These are phyloP conservation scores for Scheffersomyces stipitis DNA, from an alignment of 805 yeast species.

Conservation along the genomic window DNA sequence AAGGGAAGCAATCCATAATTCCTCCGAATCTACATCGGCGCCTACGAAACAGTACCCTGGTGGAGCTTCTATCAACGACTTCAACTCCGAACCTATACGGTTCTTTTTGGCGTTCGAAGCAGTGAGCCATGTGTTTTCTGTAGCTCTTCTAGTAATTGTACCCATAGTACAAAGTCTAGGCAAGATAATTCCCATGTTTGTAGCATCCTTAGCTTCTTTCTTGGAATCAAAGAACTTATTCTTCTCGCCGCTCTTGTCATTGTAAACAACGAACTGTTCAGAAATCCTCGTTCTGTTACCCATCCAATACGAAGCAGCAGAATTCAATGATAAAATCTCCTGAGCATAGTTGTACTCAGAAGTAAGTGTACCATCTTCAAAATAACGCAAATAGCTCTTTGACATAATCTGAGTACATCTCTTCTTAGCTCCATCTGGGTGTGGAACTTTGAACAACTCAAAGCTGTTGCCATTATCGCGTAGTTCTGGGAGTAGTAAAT, in stretches of 20 bases:
- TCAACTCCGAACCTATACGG: constrained; percentile 90
- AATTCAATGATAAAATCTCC: constrained; percentile 75
- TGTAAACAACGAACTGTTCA: constrained; percentile 80
- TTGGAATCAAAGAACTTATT: constrained; percentile 26
- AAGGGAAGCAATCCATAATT: constrained; percentile 94
- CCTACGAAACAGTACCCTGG: constrained; percentile 90
- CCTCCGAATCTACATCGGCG: constrained; percentile 98
- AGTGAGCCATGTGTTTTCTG: constrained; percentile 96
- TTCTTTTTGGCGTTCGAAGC: constrained; percentile 89
- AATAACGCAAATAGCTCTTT: constrained; percentile 67
- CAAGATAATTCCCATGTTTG: constrained; percentile 66
- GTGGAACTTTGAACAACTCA: constrained; percentile 74
- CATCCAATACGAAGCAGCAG: constrained; percentile 88
- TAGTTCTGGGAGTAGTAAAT: constrained; percentile 20
- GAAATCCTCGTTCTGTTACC: constrained; percentile 82
- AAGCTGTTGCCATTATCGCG: constrained; percentile 20
- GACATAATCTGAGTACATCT: constrained; percentile 78
- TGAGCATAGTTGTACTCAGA: constrained; percentile 73
- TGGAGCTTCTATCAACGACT: constrained; percentile 85
- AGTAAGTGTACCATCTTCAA: constrained; percentile 70
- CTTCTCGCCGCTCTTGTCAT: constrained; percentile 22
- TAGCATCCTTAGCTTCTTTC: constrained; percentile 18
- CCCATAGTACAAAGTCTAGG: constrained; percentile 93
- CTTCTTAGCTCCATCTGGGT: constrained; percentile 74
- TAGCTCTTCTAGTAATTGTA: constrained; percentile 93